A percentile compares a stretch with the other conserved stretches of the same genome.
Conservation (phyloP, 805 yeast species). For the Metschnikowia lachancei region DNA sequence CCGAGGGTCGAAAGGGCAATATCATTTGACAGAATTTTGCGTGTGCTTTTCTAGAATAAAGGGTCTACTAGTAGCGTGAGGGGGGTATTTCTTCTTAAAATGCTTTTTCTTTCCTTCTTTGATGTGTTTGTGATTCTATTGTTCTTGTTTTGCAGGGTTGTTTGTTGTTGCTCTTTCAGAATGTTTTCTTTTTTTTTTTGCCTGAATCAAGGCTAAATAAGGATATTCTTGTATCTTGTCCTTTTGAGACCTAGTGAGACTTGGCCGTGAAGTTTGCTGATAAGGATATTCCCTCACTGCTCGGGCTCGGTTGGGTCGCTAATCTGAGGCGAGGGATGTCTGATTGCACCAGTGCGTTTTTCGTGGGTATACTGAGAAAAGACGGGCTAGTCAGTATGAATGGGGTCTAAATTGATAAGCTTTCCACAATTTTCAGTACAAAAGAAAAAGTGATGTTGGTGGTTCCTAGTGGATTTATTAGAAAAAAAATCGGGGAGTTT, state of each 20-base stretch:
- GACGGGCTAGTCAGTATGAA: no score
- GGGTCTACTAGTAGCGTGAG: no score
- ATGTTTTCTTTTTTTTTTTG: background rate
- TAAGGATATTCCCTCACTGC: background rate
- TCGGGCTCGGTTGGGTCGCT: background rate
- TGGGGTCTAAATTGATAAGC: no score
- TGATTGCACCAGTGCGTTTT: background rate
- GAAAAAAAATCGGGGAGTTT: background rate
- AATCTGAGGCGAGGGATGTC: background rate
- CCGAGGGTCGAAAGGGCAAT: conserved; percentile 7
- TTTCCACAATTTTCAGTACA: no score
- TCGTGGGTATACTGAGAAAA: background rate
- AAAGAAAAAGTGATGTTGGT: background rate
- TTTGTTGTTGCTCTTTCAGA: background rate
- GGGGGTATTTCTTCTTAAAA: no score
- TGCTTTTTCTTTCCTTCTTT: no score
- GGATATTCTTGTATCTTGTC: background rate
- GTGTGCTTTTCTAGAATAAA: background rate
- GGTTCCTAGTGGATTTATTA: background rate
- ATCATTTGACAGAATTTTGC: conserved; percentile 2
- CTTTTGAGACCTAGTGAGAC: background rate
- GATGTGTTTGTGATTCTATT: no score
- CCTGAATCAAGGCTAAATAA: background rate
- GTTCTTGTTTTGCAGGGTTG: background rate
- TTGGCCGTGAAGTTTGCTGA: background rate